Evolutionary conservation across 202 grass and related monocot species (phyloP).

Genomic region (Alloteropsis angusta): DNA sequence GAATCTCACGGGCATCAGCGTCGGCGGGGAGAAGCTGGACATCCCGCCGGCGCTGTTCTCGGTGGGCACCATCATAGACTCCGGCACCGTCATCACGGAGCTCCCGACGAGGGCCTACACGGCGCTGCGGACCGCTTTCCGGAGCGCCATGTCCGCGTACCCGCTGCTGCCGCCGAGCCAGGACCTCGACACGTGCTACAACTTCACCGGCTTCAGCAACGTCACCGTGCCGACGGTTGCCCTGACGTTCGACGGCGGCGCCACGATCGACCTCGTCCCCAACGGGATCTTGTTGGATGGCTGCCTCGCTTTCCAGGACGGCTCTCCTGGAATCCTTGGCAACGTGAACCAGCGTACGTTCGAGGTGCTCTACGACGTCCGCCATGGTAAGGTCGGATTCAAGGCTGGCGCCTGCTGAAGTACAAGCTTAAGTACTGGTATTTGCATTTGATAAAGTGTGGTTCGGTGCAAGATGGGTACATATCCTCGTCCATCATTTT

Average conservation of each 20-base stretch:
- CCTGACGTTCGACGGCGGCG: constrained; percentile 20
- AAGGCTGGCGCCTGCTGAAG: constrained; percentile 36
- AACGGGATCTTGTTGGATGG: constrained; percentile 25
- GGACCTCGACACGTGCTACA: constrained; percentile 55
- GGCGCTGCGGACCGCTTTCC: constrained; percentile 38
- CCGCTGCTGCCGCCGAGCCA: constrained; percentile 19
- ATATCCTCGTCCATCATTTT: too few species aligned
- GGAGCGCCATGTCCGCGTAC: constrained; percentile 39
- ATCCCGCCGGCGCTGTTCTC: constrained; percentile 17
- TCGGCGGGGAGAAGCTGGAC: constrained; percentile 29
- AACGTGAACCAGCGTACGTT: constrained; percentile 55
- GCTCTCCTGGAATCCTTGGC: not conserved
- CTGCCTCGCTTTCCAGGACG: constrained; percentile 48
- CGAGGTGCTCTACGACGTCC: constrained; percentile 46
- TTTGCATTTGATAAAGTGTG: too few species aligned
- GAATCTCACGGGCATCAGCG: constrained; percentile 39
- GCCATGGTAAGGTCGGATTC: constrained; percentile 30
- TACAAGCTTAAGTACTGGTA: too few species aligned
- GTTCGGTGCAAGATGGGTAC: too few species aligned
- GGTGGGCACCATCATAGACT: constrained; percentile 42
- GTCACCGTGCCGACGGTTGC: constrained; percentile 31
- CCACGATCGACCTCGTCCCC: constrained; percentile 8
- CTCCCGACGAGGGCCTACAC: constrained; percentile 34
- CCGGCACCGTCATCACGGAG: constrained; percentile 32
- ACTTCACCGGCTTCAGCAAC: constrained; percentile 30